Base-by-base conservation (phyloP, 768 basidiomycete species). In the Paxillus ammoniavirescens region DNA sequence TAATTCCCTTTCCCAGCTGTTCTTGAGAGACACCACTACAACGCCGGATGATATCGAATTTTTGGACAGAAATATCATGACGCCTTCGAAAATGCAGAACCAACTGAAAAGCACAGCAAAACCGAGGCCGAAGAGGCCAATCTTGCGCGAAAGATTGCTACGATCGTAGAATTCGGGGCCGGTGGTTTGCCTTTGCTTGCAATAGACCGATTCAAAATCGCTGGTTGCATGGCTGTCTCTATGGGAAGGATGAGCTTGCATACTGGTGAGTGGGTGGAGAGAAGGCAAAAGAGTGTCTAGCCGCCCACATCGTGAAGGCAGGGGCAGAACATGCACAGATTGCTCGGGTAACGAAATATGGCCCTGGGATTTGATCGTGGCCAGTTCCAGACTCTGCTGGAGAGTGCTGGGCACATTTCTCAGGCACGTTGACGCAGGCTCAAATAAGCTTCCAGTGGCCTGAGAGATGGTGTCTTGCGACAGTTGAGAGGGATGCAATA, bases 81-180 rank as follows among this genome's bases (percentile, higher is more conserved):
- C 26, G 12, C 66, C 70, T 26, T 21, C 55, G 17, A 59, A 36
- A 8, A 68, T 61, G 55, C 70, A 72, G 44, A 46, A 17, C 33
- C 10, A 48, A 26, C 70, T 45, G 14, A 72, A 61, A 1, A 66
- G 5, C 5, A 59, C 43, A 18, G 70, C 50, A 13, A 63, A 13
- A 9, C 58, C 60, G 10, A 70, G 50, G 12, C 70, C 67, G 13
- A 59, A 49, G 46, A 70, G 61, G 50, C 59, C 56, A 2, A 60
- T n/a, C 36, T 21, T 55, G 47, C 70, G 66, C 15, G 64, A 62
- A 8, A 54, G 46, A 8, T 59, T 52, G 52, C 68, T 65, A 31
- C 62, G 62, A 43, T 70, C 62, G 38, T 66, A 70, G 36, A 65
- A 65, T n/a, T 67, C 61, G 46, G 60, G 58, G 4, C 65, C 56